Conservation (phyloP, 805 yeast genomes). For the Saccharomycopsis sp. region DNA sequence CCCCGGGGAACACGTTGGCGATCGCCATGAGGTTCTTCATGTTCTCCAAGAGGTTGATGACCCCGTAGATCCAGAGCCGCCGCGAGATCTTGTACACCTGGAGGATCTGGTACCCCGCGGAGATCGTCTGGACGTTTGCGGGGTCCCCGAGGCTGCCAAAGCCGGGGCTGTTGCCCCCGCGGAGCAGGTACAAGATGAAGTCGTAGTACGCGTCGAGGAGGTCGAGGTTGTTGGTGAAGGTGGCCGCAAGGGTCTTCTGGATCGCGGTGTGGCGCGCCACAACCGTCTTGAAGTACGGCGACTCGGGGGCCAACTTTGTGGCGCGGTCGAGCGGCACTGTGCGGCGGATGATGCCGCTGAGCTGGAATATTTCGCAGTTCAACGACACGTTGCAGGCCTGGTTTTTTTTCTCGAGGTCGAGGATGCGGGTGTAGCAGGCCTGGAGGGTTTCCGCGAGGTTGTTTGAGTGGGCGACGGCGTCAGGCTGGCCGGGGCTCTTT, state of each 20-base stretch:
- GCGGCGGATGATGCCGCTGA: constrained; percentile 5
- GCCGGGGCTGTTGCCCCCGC: constrained; percentile 18
- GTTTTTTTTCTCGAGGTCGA: constrained; percentile 20
- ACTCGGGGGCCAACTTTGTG: not conserved
- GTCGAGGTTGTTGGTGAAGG: constrained; percentile 19
- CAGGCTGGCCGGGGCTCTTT: constrained; percentile 2
- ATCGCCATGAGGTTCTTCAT: constrained; percentile 20
- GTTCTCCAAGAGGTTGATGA: constrained; percentile 51
- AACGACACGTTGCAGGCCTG: constrained; percentile 18
- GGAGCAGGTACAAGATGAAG: constrained; percentile 17
- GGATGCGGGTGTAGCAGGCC: constrained; percentile 18
- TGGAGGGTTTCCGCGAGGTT: constrained; percentile 20
- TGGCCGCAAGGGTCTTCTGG: constrained; percentile 17
- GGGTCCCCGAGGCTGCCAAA: constrained; percentile 12
- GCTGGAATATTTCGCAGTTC: constrained; percentile 13
- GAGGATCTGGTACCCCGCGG: constrained; percentile 65
- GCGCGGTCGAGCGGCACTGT: not conserved
- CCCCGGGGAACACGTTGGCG: constrained; percentile 15
- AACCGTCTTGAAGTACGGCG: not conserved
- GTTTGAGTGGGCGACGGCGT: not conserved
- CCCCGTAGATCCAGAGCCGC: constrained; percentile 81
- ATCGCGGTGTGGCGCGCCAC: constrained; percentile 9
- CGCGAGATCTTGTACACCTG: constrained; percentile 72
- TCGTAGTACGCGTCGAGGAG: constrained; percentile 21
- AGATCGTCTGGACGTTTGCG: constrained; percentile 21